Conservation (phyloP, 2,329 filamentous ascomycete genomes). For the Alternaria longipes region DNA sequence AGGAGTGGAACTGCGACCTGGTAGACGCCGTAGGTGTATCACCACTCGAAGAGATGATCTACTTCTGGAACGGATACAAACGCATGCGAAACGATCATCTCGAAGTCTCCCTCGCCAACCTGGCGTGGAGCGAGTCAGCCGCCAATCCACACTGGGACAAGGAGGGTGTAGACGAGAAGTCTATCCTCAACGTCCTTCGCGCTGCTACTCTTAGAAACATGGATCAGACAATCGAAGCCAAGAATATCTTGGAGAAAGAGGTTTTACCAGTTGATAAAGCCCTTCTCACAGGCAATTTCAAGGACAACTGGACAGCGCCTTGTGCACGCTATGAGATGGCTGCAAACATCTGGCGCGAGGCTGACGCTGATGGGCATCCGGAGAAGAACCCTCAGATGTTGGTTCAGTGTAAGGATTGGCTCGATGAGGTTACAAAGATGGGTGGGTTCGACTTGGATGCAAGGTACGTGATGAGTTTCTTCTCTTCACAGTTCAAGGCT, state of each 20-base stretch:
- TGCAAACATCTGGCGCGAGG: slow-evolving; percentile 79
- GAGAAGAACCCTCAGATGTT: slow-evolving; percentile 58
- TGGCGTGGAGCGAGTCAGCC: slow-evolving; percentile 72
- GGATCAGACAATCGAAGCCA: slow-evolving; percentile 71
- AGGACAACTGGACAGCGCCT: slow-evolving; percentile 76
- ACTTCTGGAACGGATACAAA: slow-evolving; percentile 90
- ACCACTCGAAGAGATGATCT: slow-evolving; percentile 89
- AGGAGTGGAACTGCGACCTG: slow-evolving; percentile 69
- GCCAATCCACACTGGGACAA: slow-evolving; percentile 60
- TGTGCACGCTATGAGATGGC: slow-evolving; percentile 87
- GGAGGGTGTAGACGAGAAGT: slow-evolving; percentile 67
- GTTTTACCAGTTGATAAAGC: slow-evolving; percentile 68
- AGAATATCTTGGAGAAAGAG: slow-evolving; percentile 66
- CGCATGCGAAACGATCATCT: slow-evolving; percentile 76
- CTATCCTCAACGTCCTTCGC: slow-evolving; percentile 71
- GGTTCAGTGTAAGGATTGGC: slow-evolving; percentile 69
- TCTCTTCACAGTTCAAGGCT: slow-evolving; percentile 7
- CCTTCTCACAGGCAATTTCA: slow-evolving; percentile 66
- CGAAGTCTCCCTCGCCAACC: slow-evolving; percentile 66
- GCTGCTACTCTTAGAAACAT: slow-evolving; percentile 73
- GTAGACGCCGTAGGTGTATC: slow-evolving; percentile 83
- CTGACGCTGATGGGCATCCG: slow-evolving; percentile 50
- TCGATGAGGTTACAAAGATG: slow-evolving; percentile 75
- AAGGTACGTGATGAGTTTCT: slow-evolving; percentile 52
- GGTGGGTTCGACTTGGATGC: slow-evolving; percentile 78